Evolutionary conservation across 129 eudicot genomes (phyloP).

Genomic region (Saussurea involucrata): DNA sequence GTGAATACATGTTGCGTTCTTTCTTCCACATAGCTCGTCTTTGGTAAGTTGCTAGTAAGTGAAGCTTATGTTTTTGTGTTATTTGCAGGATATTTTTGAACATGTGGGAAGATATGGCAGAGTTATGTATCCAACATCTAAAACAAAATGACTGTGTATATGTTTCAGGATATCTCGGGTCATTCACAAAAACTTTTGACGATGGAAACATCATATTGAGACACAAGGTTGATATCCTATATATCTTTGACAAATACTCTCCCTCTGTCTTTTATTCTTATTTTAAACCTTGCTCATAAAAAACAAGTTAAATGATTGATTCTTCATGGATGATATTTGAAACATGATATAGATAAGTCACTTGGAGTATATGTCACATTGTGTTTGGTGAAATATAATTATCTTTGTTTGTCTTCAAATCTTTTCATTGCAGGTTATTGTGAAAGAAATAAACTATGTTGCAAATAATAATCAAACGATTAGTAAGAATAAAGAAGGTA

Average conservation of each 20-base stretch:
- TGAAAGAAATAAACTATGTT: conserved; percentile 56
- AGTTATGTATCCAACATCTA: conserved; percentile 49
- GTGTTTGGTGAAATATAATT: neutral
- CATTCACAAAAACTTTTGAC: conserved; percentile 20
- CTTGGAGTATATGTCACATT: neutral
- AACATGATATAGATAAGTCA: neutral
- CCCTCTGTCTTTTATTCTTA: neutral
- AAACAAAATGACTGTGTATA: conserved; percentile 57
- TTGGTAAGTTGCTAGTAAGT: neutral
- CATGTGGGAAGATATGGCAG: conserved; percentile 73
- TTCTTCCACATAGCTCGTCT: neutral
- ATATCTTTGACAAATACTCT: neutral
- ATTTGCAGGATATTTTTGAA: conserved; percentile 51
- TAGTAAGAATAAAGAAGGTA: conserved; percentile 37
- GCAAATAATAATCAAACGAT: conserved; percentile 8
- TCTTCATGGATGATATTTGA: neutral
- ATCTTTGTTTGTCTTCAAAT: neutral
- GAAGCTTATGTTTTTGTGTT: conserved; percentile 12
- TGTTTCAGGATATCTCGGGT: conserved; percentile 55
- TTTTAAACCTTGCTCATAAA: neutral
- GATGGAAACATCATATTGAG: conserved; percentile 23
- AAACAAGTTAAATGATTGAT: neutral
- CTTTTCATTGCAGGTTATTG: conserved; percentile 42
- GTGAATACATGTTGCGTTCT: neutral
- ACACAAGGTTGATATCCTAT: conserved; percentile 39